Evolutionary conservation across 2,329 filamentous ascomycete species (phyloP).

Genomic region (Leptographium galeiforme): DNA sequence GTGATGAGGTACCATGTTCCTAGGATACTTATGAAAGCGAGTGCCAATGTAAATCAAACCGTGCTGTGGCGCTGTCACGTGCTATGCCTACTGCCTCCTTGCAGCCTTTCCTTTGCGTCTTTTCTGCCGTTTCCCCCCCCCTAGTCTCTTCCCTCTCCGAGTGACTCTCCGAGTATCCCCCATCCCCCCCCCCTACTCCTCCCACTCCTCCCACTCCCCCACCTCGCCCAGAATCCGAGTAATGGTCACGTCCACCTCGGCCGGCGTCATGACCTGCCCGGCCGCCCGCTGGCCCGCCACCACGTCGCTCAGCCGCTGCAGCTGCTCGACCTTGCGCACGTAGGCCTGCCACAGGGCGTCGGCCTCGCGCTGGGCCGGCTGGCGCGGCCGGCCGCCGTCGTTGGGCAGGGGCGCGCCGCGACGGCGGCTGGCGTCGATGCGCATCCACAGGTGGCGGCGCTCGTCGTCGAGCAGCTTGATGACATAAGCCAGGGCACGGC

Average conservation of each 20-base stretch:
- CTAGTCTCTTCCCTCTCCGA: too few species aligned
- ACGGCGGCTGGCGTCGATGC: conserved; percentile 46
- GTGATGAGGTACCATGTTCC: too few species aligned
- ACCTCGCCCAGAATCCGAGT: conserved; percentile 28
- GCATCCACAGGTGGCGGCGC: conserved; percentile 59
- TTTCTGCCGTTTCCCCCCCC: too few species aligned
- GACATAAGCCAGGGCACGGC: conserved; percentile 63
- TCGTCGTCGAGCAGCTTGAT: conserved; percentile 75
- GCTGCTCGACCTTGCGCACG: conserved; percentile 12
- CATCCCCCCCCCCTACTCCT: background rate
- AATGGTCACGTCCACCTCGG: conserved; percentile 52
- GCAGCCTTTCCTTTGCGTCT: too few species aligned
- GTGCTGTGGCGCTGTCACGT: too few species aligned
- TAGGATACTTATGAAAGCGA: too few species aligned
- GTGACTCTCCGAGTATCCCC: too few species aligned
- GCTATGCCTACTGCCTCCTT: too few species aligned
- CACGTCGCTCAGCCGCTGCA: conserved; percentile 60
- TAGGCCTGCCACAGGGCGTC: conserved; percentile 12
- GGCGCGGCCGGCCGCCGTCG: background rate
- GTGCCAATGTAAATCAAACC: too few species aligned
- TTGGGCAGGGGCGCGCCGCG: background rate
- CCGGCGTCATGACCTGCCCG: conserved; percentile 48
- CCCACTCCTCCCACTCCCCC: background rate
- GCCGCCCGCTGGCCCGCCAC: conserved; percentile 63
- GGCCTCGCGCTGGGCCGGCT: conserved; percentile 7